phyloP scores from a whole-genome alignment of 2,329 filamentous ascomycete species.

The Beauveria varroae region DNA sequence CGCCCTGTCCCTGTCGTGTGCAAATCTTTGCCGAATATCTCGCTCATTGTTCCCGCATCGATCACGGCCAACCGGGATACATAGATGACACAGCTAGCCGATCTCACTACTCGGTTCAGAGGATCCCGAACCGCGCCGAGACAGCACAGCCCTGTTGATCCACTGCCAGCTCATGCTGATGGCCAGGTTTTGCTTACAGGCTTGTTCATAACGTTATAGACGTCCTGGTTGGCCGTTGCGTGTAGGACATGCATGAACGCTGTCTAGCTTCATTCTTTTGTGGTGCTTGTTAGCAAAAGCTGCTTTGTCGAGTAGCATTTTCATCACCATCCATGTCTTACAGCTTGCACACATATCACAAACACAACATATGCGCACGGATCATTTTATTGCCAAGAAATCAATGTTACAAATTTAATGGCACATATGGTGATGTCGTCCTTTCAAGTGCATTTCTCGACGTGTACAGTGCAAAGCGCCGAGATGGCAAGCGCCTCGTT shows the following conservation, averaged over 20 bases:
- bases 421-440: too few relatives aligned
- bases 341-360: too few relatives aligned
- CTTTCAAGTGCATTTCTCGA: too few relatives aligned
- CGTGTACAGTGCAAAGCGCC: too few relatives aligned
- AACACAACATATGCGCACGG: too few relatives aligned
- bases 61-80: background rate
- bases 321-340: too few relatives aligned
- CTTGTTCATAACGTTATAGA: background rate
- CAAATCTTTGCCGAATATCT: background rate
- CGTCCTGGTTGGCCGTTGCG: background rate
- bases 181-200: background rate
- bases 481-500: too few relatives aligned
- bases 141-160: background rate
- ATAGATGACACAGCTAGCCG: background rate
- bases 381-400: too few relatives aligned
- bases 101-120: background rate
- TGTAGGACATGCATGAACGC: background rate
- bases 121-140: background rate
- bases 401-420: too few relatives aligned
- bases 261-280: background rate
- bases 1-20: background rate
- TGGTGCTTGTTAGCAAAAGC: too few relatives aligned
- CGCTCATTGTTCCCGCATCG: background rate
- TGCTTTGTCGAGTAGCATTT: too few relatives aligned
- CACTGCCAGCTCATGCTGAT: background rate